phyloP scores from a whole-genome alignment of 2,329 filamentous ascomycete species.

The Pseudogymnoascus pannorum region DNA sequence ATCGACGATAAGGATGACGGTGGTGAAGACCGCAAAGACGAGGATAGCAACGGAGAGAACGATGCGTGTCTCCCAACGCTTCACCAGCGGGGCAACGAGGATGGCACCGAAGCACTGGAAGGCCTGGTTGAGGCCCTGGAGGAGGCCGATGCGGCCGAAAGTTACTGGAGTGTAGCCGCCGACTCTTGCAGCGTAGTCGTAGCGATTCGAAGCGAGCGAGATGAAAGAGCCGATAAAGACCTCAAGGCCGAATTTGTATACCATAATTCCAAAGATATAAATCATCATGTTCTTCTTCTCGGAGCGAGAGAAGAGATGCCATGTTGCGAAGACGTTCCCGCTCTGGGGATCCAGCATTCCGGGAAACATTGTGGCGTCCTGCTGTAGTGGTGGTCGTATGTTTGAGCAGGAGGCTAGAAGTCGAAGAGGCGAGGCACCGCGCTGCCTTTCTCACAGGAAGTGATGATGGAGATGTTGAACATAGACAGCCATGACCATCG shows the following conservation, averaged over 20 bases:
- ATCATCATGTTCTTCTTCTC: slow-evolving; percentile 40
- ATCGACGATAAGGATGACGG: slow-evolving; percentile 41
- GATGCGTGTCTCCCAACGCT: slow-evolving; percentile 39
- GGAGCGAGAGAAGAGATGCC: slow-evolving; percentile 29
- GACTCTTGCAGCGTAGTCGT: slow-evolving; percentile 36
- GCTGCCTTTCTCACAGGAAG: slow-evolving; percentile 1
- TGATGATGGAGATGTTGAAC: slow-evolving; percentile 6
- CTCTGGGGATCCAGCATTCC: background rate
- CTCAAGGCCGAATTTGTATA: slow-evolving; percentile 45
- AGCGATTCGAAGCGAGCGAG: slow-evolving; percentile 42
- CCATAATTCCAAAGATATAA: slow-evolving; percentile 43
- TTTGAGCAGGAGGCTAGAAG: background rate
- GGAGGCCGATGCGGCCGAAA: slow-evolving; percentile 40
- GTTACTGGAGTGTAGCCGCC: slow-evolving; percentile 31
- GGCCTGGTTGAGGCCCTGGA: slow-evolving; percentile 43
- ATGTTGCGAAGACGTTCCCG: slow-evolving; percentile 13
- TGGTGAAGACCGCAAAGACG: slow-evolving; percentile 40
- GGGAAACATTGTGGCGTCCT: background rate
- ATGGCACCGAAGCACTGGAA: slow-evolving; percentile 44
- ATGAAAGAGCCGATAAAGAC: slow-evolving; percentile 45
- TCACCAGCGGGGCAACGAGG: slow-evolving; percentile 43
- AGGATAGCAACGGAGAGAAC: slow-evolving; percentile 38
- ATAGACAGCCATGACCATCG: slow-evolving; percentile 1
- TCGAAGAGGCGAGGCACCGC: background rate
- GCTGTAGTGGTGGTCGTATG: background rate